Evolutionary conservation across 495 filamentous ascomycete species (phyloP), one percentile per base, ranked within the genome.

Genomic region (Apodospora peruviana): DNA sequence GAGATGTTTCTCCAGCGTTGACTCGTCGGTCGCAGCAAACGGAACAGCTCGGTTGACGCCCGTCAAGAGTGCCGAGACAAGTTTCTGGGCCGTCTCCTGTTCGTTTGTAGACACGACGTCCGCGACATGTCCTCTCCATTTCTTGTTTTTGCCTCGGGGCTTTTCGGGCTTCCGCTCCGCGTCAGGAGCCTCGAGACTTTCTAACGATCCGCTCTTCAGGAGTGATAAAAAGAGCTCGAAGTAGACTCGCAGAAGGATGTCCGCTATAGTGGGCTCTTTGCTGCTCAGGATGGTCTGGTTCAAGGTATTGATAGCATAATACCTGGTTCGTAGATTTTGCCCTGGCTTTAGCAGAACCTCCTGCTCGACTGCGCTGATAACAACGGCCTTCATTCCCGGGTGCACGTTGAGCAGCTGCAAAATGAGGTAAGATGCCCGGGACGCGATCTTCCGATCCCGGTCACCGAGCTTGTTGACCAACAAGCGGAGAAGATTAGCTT

Each of bases 401-500:
- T 98, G 93, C 0, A 85, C 78, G 45, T 80, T 84, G 53, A 94
- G 76, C 14, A 98, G 74, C 61, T 97, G 91, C n/a, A 98, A 72
- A 2, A 98, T 72, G 27, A 96, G 78, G 65, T 91, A 95, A 0
- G 93, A 97, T 4, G 91, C 84, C 40, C 88, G 81, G 1, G 93
- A 98, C 1, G 90, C 84, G 56, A 98, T 90, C 67, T 97, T 97
- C 65, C 88, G 91, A 45, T 91, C 85, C 1, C 82, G 84, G 60
- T 98, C 93, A 53, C 93, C 91, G 17, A 97, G 83, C 65, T 97
- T 97, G 70, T 98, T 96, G 35, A 96, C 88, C 43, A 98, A 64
- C 29, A 98, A 72, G 36, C 94, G 80, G 40, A 98, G 74, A 36
- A 98, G 74, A 62, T 98, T 98, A 27, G 90, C 84, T 66, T 98